Evolutionary conservation across 495 filamentous ascomycete genomes (phyloP).

Genomic region (Aspergillus campestris): DNA sequence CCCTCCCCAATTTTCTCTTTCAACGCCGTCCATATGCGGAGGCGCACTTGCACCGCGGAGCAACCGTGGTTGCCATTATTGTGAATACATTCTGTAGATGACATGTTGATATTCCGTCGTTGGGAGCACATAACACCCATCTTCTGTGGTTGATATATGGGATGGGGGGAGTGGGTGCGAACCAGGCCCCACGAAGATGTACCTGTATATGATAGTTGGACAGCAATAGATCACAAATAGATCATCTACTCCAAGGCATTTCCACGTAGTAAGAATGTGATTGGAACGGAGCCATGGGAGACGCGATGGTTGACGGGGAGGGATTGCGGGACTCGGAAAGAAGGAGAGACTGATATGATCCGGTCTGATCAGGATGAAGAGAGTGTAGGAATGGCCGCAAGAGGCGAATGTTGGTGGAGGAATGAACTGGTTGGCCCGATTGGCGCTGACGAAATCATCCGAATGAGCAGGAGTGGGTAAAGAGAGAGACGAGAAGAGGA

Average conservation of each 20-base stretch:
- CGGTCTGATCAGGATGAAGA: too few species aligned
- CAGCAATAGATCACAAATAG: conserved; percentile 1
- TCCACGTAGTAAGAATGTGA: background rate
- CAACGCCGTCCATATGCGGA: background rate
- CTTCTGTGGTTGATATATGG: background rate
- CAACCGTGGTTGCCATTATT: too few species aligned
- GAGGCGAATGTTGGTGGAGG: too few species aligned
- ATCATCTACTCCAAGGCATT: background rate
- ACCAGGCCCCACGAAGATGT: background rate
- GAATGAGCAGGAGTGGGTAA: too few species aligned
- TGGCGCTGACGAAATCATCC: conserved; percentile 1
- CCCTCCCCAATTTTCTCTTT: conserved; percentile 1
- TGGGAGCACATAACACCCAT: too few species aligned
- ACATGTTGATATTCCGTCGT: too few species aligned
- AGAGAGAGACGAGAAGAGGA: background rate
- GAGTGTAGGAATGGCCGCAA: too few species aligned
- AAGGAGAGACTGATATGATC: too few species aligned
- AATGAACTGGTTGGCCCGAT: background rate
- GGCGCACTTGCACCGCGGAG: too few species aligned
- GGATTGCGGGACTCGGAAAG: too few species aligned
- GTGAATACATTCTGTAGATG: too few species aligned
- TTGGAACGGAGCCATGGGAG: background rate
- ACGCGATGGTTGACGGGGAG: too few species aligned
- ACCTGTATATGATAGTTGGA: conserved; percentile 1
- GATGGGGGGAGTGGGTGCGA: background rate